Conservation (phyloP, 2,329 filamentous ascomycete genomes). For the Ophiosphaerella korrae region DNA sequence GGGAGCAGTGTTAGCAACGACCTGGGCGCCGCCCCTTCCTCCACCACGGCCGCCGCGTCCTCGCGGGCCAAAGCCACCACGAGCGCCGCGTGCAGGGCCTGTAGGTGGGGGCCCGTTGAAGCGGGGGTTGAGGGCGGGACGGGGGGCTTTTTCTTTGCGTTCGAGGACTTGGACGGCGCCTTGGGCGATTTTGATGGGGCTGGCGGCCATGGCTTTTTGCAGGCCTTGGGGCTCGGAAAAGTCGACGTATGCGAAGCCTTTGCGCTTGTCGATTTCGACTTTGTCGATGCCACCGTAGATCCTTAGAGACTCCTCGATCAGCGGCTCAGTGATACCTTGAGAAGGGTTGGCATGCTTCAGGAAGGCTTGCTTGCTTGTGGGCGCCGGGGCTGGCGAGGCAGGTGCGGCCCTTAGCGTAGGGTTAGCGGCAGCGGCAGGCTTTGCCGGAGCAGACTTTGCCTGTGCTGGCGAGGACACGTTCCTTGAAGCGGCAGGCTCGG, state of each 20-base stretch:
- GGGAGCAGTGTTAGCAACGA: conserved; percentile 11
- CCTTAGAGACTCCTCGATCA: conserved; percentile 76
- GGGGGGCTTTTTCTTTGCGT: conserved; percentile 63
- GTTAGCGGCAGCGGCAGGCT: conserved; percentile 11
- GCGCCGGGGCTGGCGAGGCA: conserved; percentile 28
- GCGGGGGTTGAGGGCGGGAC: conserved; percentile 25
- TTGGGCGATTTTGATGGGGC: conserved; percentile 80
- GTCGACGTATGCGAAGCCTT: conserved; percentile 92
- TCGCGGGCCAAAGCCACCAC: conserved; percentile 40
- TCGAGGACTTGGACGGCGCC: conserved; percentile 87
- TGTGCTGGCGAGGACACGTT: conserved; percentile 20
- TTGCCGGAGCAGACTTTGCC: conserved; percentile 20
- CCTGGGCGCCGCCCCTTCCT: conserved; percentile 37
- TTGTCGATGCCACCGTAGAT: conserved; percentile 74
- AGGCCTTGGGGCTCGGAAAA: conserved; percentile 76
- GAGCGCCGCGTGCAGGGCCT: conserved; percentile 34
- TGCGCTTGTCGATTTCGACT: conserved; percentile 92
- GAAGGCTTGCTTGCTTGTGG: conserved; percentile 59
- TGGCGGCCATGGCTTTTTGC: conserved; percentile 78
- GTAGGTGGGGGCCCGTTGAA: conserved; percentile 36
- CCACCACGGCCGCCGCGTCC: conserved; percentile 43
- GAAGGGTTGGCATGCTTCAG: conserved; percentile 72
- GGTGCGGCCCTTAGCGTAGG: conserved; percentile 13
- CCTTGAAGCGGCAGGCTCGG: conserved; percentile 36
- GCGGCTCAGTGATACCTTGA: conserved; percentile 84